phyloP scores from a whole-genome alignment of 306 rosid species.

The Vicia villosa region DNA sequence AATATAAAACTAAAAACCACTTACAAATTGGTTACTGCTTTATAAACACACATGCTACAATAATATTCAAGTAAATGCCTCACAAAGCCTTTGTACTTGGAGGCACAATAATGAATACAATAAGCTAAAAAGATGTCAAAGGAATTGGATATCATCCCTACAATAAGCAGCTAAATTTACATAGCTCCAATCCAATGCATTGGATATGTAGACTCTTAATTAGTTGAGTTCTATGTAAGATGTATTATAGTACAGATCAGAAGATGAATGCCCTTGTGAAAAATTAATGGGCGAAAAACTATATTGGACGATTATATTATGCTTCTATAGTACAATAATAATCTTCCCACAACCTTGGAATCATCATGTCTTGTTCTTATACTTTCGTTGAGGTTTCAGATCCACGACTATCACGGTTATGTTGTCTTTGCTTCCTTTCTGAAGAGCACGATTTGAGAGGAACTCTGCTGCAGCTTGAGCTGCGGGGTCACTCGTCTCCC shows the following conservation, averaged over 20 bases:
- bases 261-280: conserved; percentile 56
- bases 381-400: conserved; percentile 84
- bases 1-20: conserved; percentile 31
- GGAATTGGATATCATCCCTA: conserved; percentile 43
- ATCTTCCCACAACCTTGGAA: conserved; percentile 3
- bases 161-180: conserved; percentile 58
- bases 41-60: conserved; percentile 47
- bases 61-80: conserved; percentile 53
- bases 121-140: conserved; percentile 40
- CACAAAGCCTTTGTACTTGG: conserved; percentile 68
- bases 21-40: conserved; percentile 40
- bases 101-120: conserved; percentile 67
- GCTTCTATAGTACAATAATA: conserved; percentile 46
- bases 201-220: conserved; percentile 43
- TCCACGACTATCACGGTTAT: conserved; percentile 82
- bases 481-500: conserved; percentile 74
- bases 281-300: conserved; percentile 65
- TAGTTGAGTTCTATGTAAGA: conserved; percentile 48
- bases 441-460: conserved; percentile 72
- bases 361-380: conserved; percentile 70
- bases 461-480: conserved; percentile 95
- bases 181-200: conserved; percentile 45
- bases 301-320: conserved; percentile 38
- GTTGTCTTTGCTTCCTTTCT: conserved; percentile 64
- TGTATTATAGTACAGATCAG: conserved; percentile 52